Evolutionary conservation across 768 basidiomycete genomes (phyloP).

Genomic region (Lepiota subincarnata): DNA sequence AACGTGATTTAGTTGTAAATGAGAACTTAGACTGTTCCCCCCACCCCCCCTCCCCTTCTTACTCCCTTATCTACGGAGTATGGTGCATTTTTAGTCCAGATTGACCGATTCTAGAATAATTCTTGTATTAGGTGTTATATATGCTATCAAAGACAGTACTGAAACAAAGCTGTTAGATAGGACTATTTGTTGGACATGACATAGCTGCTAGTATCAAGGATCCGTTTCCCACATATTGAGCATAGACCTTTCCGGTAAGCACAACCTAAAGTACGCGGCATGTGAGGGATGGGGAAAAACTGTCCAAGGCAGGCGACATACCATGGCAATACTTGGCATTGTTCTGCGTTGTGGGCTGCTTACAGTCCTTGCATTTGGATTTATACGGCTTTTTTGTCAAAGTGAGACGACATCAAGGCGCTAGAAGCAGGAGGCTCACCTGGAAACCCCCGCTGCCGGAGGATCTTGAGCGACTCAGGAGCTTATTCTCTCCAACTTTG

Average conservation of each 20-base stretch:
- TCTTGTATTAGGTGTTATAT: background rate
- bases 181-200: conserved; percentile 77
- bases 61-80: background rate
- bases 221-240: conserved; percentile 83
- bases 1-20: background rate
- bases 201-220: conserved; percentile 80
- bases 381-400: conserved; percentile 64
- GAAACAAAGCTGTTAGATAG: conserved; percentile 1
- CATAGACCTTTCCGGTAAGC: conserved; percentile 86
- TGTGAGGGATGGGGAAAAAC: conserved; percentile 11
- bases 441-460: conserved; percentile 71
- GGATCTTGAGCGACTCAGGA: conserved; percentile 62
- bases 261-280: conserved; percentile 50
- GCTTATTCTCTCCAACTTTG: conserved; percentile 83
- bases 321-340: conserved; percentile 88
- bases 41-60: background rate
- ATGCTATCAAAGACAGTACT: background rate
- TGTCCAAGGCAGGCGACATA: conserved; percentile 28
- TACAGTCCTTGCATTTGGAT: conserved; percentile 85
- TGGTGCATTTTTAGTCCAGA: background rate
- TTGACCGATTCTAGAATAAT: conserved; percentile 1
- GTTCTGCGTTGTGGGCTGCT: conserved; percentile 80
- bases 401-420: conserved; percentile 17
- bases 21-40: background rate
- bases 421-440: conserved; percentile 36